phyloP scores from a whole-genome alignment of 139 green algal species.

The Chlorella sp. region DNA sequence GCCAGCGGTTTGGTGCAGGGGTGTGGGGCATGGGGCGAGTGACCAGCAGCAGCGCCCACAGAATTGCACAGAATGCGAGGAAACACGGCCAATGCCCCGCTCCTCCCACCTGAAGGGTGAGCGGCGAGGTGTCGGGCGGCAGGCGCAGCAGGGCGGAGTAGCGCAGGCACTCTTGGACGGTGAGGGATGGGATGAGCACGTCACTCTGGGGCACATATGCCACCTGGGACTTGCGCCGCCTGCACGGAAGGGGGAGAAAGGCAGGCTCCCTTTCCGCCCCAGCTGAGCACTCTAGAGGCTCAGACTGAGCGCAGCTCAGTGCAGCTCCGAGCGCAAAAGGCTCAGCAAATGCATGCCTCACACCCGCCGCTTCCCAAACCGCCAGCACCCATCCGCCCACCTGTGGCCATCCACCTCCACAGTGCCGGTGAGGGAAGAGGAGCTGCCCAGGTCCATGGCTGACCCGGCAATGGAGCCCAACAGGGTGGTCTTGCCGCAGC shows the following conservation, averaged over 20 bases:
- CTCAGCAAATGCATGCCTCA: no score
- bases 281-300: no score
- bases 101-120: constrained; percentile 34
- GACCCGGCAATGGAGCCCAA: constrained; percentile 63
- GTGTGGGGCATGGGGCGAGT: no score
- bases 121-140: constrained; percentile 40
- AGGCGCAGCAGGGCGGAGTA: constrained; percentile 74
- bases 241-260: no score
- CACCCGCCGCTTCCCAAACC: no score
- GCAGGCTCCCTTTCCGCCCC: no score
- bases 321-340: no score
- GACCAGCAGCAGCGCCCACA: no score
- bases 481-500: constrained; percentile 82
- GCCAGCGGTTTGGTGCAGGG: no score
- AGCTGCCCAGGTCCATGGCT: constrained; percentile 26
- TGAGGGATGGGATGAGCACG: constrained; percentile 75
- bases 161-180: constrained; percentile 77
- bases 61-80: no score
- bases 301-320: no score
- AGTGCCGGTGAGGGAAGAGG: constrained; percentile 17
- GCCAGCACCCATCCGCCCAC: neutral
- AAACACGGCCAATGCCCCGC: no score
- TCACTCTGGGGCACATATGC: constrained; percentile 84
- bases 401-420: constrained; percentile 39
- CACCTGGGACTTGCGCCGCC: constrained; percentile 41